Percentiles rank a stretch among this genome's conserved stretches.
Evolutionary conservation across 768 basidiomycete species (phyloP).

Genomic region (Macrocybe gigantea): DNA sequence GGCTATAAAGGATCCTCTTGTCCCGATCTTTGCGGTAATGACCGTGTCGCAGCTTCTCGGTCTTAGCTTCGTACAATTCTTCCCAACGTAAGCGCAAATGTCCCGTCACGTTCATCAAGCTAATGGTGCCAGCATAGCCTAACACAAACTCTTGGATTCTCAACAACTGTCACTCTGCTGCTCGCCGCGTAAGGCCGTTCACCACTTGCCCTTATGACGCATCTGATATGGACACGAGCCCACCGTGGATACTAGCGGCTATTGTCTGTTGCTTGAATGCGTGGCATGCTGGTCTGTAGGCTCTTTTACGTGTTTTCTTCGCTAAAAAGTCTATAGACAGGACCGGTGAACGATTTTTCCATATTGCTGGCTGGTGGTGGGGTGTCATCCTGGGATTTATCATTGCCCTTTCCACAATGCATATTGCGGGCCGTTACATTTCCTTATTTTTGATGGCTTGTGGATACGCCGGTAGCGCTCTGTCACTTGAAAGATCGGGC

Average conservation of each 20-base stretch:
- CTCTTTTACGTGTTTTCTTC: background rate
- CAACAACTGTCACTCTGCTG: constrained; percentile 52
- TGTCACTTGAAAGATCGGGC: background rate
- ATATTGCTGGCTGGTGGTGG: constrained; percentile 54
- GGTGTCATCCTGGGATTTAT: constrained; percentile 55
- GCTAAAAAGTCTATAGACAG: constrained; percentile 25
- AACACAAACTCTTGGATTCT: constrained; percentile 55
- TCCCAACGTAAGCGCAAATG: constrained; percentile 33
- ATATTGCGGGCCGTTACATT: constrained; percentile 49
- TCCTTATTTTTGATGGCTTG: constrained; percentile 59
- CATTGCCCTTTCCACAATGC: constrained; percentile 49
- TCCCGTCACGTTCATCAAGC: background rate
- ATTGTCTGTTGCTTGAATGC: constrained; percentile 45
- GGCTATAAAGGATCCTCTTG: constrained; percentile 52
- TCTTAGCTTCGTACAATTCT: constrained; percentile 58
- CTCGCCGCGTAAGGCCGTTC: constrained; percentile 46
- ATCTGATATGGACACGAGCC: constrained; percentile 25
- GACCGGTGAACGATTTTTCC: constrained; percentile 63
- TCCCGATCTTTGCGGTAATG: constrained; percentile 49
- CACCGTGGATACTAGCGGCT: constrained; percentile 57
- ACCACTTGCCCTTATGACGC: background rate
- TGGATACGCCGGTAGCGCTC: constrained; percentile 35
- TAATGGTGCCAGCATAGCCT: constrained; percentile 26
- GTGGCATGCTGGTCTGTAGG: constrained; percentile 38
- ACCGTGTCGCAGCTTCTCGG: constrained; percentile 44